Percentiles rank a stretch among this genome's conserved stretches.
Evolutionary conservation across 768 basidiomycete species (phyloP).

Genomic region (Termitomyces sp.): DNA sequence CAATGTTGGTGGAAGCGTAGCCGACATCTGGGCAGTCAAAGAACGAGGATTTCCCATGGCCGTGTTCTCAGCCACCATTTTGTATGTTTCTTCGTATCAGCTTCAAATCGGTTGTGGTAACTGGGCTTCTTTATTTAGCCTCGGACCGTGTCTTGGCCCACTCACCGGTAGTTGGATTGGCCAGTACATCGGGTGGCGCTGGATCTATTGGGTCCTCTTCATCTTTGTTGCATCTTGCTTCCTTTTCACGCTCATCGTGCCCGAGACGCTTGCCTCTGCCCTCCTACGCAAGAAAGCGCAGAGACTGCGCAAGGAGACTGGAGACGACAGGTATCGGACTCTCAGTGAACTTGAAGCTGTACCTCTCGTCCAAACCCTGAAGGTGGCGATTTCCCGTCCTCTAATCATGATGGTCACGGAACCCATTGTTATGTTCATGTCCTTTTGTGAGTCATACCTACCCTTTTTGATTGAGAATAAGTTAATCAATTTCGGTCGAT

Average conservation of each 20-base stretch:
- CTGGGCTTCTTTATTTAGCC: constrained; percentile 17
- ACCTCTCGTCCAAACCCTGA: constrained; percentile 1
- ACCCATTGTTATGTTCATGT: constrained; percentile 5
- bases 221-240: constrained; percentile 34
- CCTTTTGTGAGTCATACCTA: constrained; percentile 1
- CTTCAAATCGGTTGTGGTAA: background rate
- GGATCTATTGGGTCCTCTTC: constrained; percentile 45
- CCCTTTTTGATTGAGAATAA: background rate
- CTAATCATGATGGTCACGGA: constrained; percentile 7
- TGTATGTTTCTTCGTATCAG: constrained; percentile 21
- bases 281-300: constrained; percentile 38
- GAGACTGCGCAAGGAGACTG: constrained; percentile 33
- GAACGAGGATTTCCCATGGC: constrained; percentile 28
- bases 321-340: constrained; percentile 8
- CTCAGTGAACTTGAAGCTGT: constrained; percentile 3
- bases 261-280: constrained; percentile 45
- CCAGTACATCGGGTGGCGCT: constrained; percentile 38
- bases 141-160: constrained; percentile 44
- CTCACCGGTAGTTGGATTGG: constrained; percentile 45
- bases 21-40: constrained; percentile 36
- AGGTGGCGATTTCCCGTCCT: constrained; percentile 2
- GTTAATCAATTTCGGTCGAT: background rate
- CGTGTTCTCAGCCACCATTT: constrained; percentile 41
- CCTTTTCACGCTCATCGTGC: constrained; percentile 35
- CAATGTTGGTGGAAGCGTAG: constrained; percentile 39